phyloP scores from a whole-genome alignment of 2,329 filamentous ascomycete species.

The Ophidiomyces ophidiicola region DNA sequence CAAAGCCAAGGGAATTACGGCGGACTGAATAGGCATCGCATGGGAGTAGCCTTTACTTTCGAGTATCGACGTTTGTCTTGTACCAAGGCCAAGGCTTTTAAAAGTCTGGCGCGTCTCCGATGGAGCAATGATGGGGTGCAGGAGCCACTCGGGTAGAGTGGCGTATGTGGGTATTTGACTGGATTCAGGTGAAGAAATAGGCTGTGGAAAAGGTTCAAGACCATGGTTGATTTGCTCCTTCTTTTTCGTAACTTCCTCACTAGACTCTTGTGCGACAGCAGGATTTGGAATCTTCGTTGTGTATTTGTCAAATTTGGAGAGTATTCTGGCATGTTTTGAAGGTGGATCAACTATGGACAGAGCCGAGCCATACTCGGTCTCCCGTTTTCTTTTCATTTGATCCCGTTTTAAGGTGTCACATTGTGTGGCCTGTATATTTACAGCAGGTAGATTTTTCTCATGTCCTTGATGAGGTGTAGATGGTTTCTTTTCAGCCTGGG shows the following conservation, averaged over 20 bases:
- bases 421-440: constrained; percentile 8
- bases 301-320: constrained; percentile 22
- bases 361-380: constrained; percentile 23
- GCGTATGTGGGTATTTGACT: constrained; percentile 56
- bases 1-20: constrained; percentile 67
- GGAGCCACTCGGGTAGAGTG: constrained; percentile 69
- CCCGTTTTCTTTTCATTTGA: constrained; percentile 7
- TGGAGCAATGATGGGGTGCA: constrained; percentile 58
- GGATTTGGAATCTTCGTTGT: constrained; percentile 13
- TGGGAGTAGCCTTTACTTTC: constrained; percentile 55
- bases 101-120: constrained; percentile 52
- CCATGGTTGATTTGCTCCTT: constrained; percentile 44
- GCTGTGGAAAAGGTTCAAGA: constrained; percentile 71
- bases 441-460: constrained; percentile 25
- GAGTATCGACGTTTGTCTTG: constrained; percentile 50
- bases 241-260: neutral
- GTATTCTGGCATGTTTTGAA: constrained; percentile 19
- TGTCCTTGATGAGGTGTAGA: constrained; percentile 7
- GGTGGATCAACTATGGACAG: constrained; percentile 25
- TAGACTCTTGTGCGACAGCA: constrained; percentile 10
- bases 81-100: constrained; percentile 48
- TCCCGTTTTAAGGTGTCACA: constrained; percentile 1
- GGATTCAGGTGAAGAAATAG: constrained; percentile 44
- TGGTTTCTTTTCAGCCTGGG: constrained; percentile 12
- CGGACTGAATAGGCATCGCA: constrained; percentile 69